Conservation (phyloP, 176 grass and related monocot species). For the Eremochloa ophiuroides region DNA sequence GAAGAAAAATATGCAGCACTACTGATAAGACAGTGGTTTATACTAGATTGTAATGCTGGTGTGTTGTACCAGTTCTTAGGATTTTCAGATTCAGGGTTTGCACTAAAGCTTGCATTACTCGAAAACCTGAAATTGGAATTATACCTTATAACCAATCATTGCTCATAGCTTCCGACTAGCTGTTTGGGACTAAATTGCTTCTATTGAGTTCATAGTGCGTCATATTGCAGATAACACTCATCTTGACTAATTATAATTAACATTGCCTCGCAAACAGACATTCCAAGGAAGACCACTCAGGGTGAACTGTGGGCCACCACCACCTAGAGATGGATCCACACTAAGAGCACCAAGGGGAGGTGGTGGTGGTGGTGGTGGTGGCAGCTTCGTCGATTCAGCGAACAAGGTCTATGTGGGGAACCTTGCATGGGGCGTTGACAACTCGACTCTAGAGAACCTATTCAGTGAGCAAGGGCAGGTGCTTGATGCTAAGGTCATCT, state of each 20-base stretch:
- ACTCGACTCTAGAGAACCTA: constrained; percentile 71
- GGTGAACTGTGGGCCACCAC: constrained; percentile 79
- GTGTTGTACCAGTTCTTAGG: not conserved
- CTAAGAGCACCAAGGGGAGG: constrained; percentile 53
- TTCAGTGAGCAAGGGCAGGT: constrained; percentile 89
- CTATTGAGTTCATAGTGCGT: not conserved
- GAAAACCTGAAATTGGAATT: not conserved
- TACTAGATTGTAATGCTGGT: not conserved
- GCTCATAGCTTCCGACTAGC: not conserved
- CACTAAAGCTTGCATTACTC: not conserved
- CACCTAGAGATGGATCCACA: constrained; percentile 48
- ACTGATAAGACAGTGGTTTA: not conserved
- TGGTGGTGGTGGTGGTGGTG: not conserved
- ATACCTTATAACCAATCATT: not conserved
- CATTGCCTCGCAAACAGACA: constrained; percentile 38
- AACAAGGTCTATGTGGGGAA: constrained; percentile 89
- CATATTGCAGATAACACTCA: not conserved
- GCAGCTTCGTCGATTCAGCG: constrained; percentile 27
- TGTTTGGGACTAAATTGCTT: constrained; percentile 5
- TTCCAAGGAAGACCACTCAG: constrained; percentile 73
- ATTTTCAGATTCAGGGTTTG: not conserved
- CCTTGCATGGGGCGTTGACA: constrained; percentile 89
- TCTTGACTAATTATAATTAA: not conserved
- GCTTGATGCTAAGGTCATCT: constrained; percentile 75
- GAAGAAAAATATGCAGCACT: not conserved